phyloP scores from a whole-genome alignment of 129 eudicot species.

The Chrysanthemum seticuspe region DNA sequence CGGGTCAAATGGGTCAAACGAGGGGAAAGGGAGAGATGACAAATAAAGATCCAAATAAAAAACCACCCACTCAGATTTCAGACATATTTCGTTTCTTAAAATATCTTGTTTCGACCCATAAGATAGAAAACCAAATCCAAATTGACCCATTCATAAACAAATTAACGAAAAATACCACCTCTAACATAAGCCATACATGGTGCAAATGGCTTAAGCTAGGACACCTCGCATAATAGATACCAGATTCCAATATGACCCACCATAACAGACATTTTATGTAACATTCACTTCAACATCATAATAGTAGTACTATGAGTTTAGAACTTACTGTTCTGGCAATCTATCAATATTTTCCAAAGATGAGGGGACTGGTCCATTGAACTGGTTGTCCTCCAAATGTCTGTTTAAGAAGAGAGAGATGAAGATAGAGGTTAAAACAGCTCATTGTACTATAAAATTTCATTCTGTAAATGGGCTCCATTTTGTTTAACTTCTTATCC shows the following conservation, averaged over 20 bases:
- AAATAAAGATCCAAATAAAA: no score
- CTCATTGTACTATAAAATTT: background rate
- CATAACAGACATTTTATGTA: slow-evolving; percentile 19
- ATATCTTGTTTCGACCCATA: background rate
- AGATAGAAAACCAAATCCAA: background rate
- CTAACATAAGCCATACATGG: background rate
- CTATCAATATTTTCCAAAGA: slow-evolving; percentile 53
- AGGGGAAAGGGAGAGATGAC: no score
- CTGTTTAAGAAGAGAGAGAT: slow-evolving; percentile 39
- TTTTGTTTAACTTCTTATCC: slow-evolving; percentile 14
- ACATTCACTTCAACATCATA: slow-evolving; percentile 16
- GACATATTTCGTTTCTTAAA: no score
- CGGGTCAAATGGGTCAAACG: background rate
- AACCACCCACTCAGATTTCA: no score
- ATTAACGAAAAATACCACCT: background rate
- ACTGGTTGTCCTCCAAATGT: slow-evolving; percentile 71
- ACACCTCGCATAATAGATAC: background rate
- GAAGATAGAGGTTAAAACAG: background rate
- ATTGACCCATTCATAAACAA: background rate
- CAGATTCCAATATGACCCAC: slow-evolving; percentile 21
- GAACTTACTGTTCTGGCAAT: slow-evolving; percentile 56
- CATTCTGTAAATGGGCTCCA: slow-evolving; percentile 30
- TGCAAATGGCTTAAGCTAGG: background rate
- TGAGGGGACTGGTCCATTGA: slow-evolving; percentile 62
- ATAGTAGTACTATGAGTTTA: slow-evolving; percentile 20